Conservation (phyloP, 768 basidiomycete genomes). For the Macrolepiota fuliginosa region DNA sequence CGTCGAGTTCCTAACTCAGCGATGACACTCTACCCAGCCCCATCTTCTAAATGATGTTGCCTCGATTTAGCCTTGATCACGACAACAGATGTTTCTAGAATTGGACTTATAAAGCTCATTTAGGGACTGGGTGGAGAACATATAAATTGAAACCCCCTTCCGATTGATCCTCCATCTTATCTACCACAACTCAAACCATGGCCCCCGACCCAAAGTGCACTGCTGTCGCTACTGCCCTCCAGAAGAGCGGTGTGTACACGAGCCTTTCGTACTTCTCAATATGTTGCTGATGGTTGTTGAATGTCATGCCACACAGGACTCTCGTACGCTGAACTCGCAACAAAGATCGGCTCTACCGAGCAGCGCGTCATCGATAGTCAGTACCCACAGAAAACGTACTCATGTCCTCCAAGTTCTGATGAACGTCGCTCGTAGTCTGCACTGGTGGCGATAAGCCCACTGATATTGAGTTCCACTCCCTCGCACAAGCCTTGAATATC, state of each 20-base stretch:
- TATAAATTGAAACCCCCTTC: not conserved
- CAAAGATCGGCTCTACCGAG: slow-evolving; percentile 36
- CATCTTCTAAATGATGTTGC: slow-evolving; percentile 7
- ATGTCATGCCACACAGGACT: slow-evolving; percentile 34
- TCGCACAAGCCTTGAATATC: slow-evolving; percentile 45
- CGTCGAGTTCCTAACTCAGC: not conserved
- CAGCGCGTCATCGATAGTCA: slow-evolving; percentile 54
- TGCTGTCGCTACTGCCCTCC: slow-evolving; percentile 54
- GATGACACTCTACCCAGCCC: not conserved
- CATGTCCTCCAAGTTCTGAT: not conserved
- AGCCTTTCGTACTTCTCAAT: not conserved
- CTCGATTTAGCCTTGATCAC: not conserved
- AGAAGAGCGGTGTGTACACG: slow-evolving; percentile 39
- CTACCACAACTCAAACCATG: slow-evolving; percentile 30
- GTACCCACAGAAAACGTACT: slow-evolving; percentile 17
- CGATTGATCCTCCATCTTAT: not conserved
- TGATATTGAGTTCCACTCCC: slow-evolving; percentile 43
- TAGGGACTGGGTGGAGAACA: not conserved
- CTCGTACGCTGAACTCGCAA: slow-evolving; percentile 48
- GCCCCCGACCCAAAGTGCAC: slow-evolving; percentile 54
- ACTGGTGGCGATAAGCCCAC: slow-evolving; percentile 41
- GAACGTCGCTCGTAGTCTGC: slow-evolving; percentile 39
- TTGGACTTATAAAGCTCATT: not conserved
- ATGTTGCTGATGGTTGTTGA: not conserved
- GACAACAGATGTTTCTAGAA: not conserved